A percentile compares a stretch with the other conserved stretches of the same genome.
Evolutionary conservation across 2,329 filamentous ascomycete species (phyloP).

Genomic region (Phaeosphaeria sp.): DNA sequence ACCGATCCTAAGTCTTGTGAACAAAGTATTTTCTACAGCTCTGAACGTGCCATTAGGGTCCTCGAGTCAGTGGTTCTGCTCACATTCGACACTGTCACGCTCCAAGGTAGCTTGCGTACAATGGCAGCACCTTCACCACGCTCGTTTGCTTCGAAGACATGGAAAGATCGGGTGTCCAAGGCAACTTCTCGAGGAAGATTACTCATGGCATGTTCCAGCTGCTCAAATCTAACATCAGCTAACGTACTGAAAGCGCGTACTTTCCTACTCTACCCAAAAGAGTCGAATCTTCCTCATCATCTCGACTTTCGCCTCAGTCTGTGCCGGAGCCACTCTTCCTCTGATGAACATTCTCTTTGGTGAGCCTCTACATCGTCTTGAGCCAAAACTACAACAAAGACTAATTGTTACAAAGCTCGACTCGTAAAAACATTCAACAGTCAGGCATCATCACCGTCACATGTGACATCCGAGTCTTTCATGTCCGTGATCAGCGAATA

Average conservation of each 20-base stretch:
- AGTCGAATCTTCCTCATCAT: slow-evolving; percentile 20
- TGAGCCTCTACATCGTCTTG: slow-evolving; percentile 21
- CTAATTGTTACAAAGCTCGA: slow-evolving; percentile 12
- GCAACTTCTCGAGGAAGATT: neutral
- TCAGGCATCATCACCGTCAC: slow-evolving; percentile 1
- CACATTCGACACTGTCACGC: neutral
- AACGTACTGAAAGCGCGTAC: slow-evolving; percentile 20
- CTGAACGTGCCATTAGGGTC: neutral
- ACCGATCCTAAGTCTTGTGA: neutral
- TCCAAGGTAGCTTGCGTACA: neutral
- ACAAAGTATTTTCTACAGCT: neutral
- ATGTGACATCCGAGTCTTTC: slow-evolving; percentile 9
- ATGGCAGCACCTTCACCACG: neutral
- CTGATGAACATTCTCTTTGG: slow-evolving; percentile 67
- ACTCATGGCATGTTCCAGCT: neutral
- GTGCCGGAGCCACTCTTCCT: slow-evolving; percentile 47
- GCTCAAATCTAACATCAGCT: neutral
- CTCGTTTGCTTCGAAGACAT: neutral
- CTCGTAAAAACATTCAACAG: slow-evolving; percentile 21
- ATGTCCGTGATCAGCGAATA: slow-evolving; percentile 25
- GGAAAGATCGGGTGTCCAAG: neutral
- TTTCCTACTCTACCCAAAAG: slow-evolving; percentile 21
- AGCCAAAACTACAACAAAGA: slow-evolving; percentile 22
- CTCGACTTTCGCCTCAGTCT: slow-evolving; percentile 27
- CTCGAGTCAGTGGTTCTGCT: neutral